A percentile compares a stretch with the other conserved stretches of the same genome.
Conservation (phyloP, 257 asterid genomes). For the Plantago ovata region DNA sequence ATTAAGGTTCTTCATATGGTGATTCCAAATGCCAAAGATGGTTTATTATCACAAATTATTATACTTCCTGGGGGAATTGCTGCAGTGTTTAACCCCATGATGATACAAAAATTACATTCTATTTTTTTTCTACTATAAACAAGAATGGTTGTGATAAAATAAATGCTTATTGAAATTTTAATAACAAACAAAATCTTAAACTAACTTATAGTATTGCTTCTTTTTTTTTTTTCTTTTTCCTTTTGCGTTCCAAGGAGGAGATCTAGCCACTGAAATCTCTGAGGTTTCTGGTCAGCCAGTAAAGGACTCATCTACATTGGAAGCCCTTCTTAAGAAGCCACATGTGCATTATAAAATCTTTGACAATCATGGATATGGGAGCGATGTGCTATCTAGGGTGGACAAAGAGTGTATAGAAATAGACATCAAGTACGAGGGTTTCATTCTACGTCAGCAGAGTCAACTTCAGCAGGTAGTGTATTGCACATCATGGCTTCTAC, state of each 20-base stretch:
- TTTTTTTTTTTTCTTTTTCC: not conserved
- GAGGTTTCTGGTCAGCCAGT: slow-evolving; percentile 79
- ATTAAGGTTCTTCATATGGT: not conserved
- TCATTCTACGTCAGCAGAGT: slow-evolving; percentile 79
- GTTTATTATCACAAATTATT: no score
- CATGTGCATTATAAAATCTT: slow-evolving; percentile 68
- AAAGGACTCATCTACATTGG: slow-evolving; percentile 74
- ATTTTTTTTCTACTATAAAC: no score
- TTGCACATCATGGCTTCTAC: slow-evolving; percentile 9
- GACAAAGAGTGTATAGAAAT: slow-evolving; percentile 92
- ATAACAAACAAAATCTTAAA: not conserved
- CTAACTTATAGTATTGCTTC: not conserved
- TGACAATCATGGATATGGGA: slow-evolving; percentile 95
- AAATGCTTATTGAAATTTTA: no score
- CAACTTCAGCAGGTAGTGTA: slow-evolving; percentile 83
- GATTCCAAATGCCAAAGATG: not conserved
- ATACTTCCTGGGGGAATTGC: no score
- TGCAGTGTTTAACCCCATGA: no score
- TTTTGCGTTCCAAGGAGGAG: slow-evolving; percentile 72
- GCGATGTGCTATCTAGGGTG: slow-evolving; percentile 51
- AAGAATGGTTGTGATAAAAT: no score
- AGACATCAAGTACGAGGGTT: slow-evolving; percentile 94
- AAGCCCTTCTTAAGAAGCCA: slow-evolving; percentile 94
- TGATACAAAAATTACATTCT: no score
- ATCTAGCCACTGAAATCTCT: slow-evolving; percentile 68